Evolutionary conservation across 768 basidiomycete genomes (phyloP).

Genomic region (Fomitopsis pulvina): DNA sequence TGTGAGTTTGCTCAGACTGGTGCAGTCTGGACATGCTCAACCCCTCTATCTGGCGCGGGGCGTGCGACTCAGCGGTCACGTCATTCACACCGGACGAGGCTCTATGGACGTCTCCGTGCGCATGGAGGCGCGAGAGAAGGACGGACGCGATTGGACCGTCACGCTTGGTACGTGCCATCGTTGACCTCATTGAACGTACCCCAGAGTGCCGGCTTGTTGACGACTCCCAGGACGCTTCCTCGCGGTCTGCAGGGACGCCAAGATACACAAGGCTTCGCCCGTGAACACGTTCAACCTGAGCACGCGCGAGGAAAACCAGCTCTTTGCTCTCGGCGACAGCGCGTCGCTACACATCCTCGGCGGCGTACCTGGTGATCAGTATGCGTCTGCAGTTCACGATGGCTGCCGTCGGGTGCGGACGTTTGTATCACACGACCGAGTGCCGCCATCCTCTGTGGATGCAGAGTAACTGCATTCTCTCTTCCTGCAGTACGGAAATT

Average conservation of each 20-base stretch:
- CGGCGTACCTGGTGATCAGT: too few species aligned
- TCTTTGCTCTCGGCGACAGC: conserved; percentile 64
- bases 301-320: conserved; percentile 53
- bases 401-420: conserved; percentile 47
- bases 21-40: too few species aligned
- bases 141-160: conserved; percentile 48
- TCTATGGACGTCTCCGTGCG: conserved; percentile 83
- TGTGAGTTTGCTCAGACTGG: too few species aligned
- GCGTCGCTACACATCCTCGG: too few species aligned
- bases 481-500: conserved; percentile 47
- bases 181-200: background rate
- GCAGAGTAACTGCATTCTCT: conserved; percentile 61
- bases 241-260: conserved; percentile 76
- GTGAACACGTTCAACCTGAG: conserved; percentile 57
- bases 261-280: conserved; percentile 51
- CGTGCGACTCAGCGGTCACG: conserved; percentile 70
- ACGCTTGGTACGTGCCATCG: conserved; percentile 51
- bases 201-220: background rate
- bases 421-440: conserved; percentile 54
- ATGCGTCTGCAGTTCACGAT: conserved; percentile 60
- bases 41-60: conserved; percentile 46
- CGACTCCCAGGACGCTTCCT: conserved; percentile 83
- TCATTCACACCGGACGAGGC: conserved; percentile 68
- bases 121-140: conserved; percentile 56
- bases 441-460: conserved; percentile 68